Base-by-base conservation (phyloP, 768 basidiomycete species). In the Amanita fuliginea region DNA sequence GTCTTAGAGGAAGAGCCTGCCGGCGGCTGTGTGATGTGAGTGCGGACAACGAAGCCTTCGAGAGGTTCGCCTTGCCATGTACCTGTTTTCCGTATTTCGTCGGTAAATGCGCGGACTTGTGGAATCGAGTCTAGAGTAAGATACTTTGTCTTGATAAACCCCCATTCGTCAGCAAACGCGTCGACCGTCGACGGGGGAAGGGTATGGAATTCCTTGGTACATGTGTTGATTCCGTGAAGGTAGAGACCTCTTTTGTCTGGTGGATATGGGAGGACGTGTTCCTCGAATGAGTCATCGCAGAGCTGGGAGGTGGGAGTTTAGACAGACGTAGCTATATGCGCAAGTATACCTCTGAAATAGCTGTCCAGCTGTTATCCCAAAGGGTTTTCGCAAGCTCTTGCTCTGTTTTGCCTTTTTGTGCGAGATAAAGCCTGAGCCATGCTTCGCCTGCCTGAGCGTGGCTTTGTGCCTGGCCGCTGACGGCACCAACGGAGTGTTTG, bases 211-310 rank as follows among this genome's bases (percentile, higher is more conserved):
- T 65, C 69, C 47, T 73, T 74, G 3, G 77, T 68, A 53, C 77
- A 80, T 46, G 72, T 66, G 59, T 98, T 97, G 43, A 98, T 69
- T 2, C 95, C 95, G 67, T 98, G 96, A 0, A 98, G 75, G 58
- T 97, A 91, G 0, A 97, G 78, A 3, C 94, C 95, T 0, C 91
- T 88, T 51, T 80, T 78, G 16, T 95, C 83, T 3, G 79, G 73
- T 0, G 89, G 68, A 60, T 92, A 95, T 0, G 79, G 70, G 0
- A 99, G 75, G 48, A 98, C 95, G 58, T 99, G 96, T 61, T 98
- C 95, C 58, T 99, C 95, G 62, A 98, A 98, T 0, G 76, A 77
- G 64, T 99, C 96, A 59, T 99, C 96, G 62, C 96, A 99, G 5
- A 99, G 81, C 94, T 97, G 57, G 26, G 0, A n/a, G 36, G 39